Evolutionary conservation across 768 basidiomycete genomes (phyloP), one percentile per base, ranked within the genome.

Genomic region (Boletellus emodensis): DNA sequence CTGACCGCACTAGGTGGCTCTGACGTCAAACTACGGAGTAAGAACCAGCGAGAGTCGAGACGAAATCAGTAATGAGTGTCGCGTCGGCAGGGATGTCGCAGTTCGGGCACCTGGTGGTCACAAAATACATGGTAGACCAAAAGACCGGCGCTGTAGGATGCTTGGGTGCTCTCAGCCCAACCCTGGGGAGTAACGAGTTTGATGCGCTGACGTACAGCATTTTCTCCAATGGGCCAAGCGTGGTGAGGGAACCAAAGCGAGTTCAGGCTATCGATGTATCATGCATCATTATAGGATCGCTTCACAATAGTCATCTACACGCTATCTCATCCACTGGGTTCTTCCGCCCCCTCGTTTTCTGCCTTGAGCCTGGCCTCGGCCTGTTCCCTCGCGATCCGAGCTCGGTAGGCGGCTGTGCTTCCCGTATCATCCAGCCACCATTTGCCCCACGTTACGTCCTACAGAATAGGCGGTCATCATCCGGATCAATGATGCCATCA

Each of bases 381-480:
- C 22, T 52, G 14, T 32, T 57, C 51, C 41, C 10, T 58, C 26
- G 56, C 44, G 5, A 47, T 49, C 33, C 51, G 44, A 13, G 56
- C 44, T 24, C 56, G 47, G 13, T 53, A 53, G 22, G 46, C 44
- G 20, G 56, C 56, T 24, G 56, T 52, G 33, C 54, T 57, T 22
- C 56, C 55, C 2, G 36, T 52, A 15, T 57, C 20, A 40, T 52
- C 55, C 40, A 57, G 18, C 56, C 56, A 57, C 56, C 50, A 57
- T 4, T 0, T 15, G 6, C 44, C 56, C 55, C 55, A 57, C 15
- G 1, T 40, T 9, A 46, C 22, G 17, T 8, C 12, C 56, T 57
- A 22, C 17, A 33, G 40, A 26, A 6, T 3, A 32, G 13, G n/a
- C 12, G 8, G 9, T 40, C 13, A 7, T 24, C 24, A 26, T 26